Evolutionary conservation across 352 stramenopile genomes (phyloP).

Genomic region (Globisporangium yorkense): DNA sequence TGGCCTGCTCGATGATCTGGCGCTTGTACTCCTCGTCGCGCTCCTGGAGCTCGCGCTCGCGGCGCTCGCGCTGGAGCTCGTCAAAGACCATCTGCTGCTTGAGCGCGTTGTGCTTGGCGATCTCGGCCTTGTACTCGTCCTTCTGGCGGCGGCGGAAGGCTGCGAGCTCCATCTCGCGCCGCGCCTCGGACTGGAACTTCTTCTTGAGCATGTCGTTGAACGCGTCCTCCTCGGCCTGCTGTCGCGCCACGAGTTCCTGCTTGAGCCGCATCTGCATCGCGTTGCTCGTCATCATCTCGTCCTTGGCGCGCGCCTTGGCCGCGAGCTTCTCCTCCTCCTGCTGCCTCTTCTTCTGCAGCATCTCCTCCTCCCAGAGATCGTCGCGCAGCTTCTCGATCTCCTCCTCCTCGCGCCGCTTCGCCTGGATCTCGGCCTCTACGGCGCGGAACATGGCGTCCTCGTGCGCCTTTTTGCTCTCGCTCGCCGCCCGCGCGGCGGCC

Average conservation of each 20-base stretch:
- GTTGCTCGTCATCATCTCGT: constrained; percentile 87
- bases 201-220: constrained; percentile 64
- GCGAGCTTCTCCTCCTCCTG: constrained; percentile 67
- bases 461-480: constrained; percentile 57
- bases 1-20: constrained; percentile 82
- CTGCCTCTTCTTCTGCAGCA: constrained; percentile 63
- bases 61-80: constrained; percentile 72
- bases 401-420: constrained; percentile 75
- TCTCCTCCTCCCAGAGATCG: constrained; percentile 91
- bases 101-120: constrained; percentile 42
- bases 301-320: constrained; percentile 67
- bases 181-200: constrained; percentile 58
- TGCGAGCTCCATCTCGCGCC: constrained; percentile 57
- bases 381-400: constrained; percentile 85
- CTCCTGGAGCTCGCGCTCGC: constrained; percentile 52
- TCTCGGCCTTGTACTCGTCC: constrained; percentile 63
- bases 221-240: constrained; percentile 57
- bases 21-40: constrained; percentile 78
- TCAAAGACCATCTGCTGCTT: constrained; percentile 74
- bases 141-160: constrained; percentile 54
- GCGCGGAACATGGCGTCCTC: constrained; percentile 66
- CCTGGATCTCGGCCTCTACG: constrained; percentile 83
- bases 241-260: constrained; percentile 42
- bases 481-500: constrained; percentile 46
- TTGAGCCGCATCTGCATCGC: constrained; percentile 55